Evolutionary conservation across 2,329 filamentous ascomycete genomes (phyloP).

Genomic region (Mollisiaceae sp.): DNA sequence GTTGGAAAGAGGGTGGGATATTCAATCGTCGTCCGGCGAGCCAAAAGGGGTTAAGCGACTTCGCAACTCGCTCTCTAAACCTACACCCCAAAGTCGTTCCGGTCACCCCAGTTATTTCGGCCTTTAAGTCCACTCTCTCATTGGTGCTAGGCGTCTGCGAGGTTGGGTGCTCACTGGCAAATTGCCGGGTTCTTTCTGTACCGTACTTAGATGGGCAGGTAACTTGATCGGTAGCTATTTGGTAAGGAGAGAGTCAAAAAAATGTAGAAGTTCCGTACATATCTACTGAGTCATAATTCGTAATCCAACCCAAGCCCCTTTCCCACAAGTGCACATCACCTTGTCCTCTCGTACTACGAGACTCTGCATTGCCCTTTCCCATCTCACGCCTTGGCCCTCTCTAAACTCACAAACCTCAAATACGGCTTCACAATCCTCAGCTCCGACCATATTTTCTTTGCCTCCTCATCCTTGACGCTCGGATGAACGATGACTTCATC

Average conservation of each 20-base stretch:
- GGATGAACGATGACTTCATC: slow-evolving; percentile 93
- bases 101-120: neutral
- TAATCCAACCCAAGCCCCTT: no score
- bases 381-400: slow-evolving; percentile 50
- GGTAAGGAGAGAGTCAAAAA: slow-evolving; percentile 8
- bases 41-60: slow-evolving; percentile 6
- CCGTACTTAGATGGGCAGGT: slow-evolving; percentile 38
- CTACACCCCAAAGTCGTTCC: neutral
- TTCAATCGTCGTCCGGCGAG: neutral
- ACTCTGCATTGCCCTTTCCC: neutral
- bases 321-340: no score
- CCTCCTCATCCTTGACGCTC: slow-evolving; percentile 79
- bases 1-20: neutral
- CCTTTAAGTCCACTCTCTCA: slow-evolving; percentile 15
- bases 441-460: slow-evolving; percentile 84
- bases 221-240: slow-evolving; percentile 37
- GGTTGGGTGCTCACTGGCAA: slow-evolving; percentile 33
- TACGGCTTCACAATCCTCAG: slow-evolving; percentile 72
- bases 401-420: slow-evolving; percentile 71
- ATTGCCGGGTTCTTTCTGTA: slow-evolving; percentile 29
- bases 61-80: neutral
- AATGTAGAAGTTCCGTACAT: neutral
- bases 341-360: neutral
- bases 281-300: neutral
- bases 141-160: slow-evolving; percentile 39